Evolutionary conservation across 305 asterid species (phyloP).

Genomic region (Caryopteris hybrid): DNA sequence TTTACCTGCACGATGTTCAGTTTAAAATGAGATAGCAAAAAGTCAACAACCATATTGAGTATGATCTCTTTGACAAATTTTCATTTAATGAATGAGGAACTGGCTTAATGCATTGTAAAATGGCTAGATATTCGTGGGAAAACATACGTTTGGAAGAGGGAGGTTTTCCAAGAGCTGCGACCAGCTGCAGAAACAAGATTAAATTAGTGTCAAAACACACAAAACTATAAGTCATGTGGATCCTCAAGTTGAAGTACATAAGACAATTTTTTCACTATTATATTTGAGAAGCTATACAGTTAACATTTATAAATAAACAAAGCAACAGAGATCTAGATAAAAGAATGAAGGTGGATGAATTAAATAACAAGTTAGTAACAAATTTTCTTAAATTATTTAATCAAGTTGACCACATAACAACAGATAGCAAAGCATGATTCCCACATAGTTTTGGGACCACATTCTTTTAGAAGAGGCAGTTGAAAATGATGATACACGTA

Average conservation of each 20-base stretch:
- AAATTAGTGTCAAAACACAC: neutral
- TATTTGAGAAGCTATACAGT: neutral
- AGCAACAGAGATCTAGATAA: neutral
- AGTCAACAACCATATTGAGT: neutral
- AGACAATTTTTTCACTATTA: neutral
- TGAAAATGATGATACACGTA: neutral
- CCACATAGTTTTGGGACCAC: slow-evolving; percentile 25
- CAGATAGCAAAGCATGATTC: neutral
- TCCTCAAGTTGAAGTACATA: neutral
- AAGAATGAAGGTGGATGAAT: neutral
- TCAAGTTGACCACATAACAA: slow-evolving; percentile 2
- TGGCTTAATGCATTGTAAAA: neutral
- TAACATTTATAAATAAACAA: neutral
- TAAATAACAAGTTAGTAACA: neutral
- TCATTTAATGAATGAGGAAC: too few species aligned
- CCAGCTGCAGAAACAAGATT: slow-evolving; percentile 51
- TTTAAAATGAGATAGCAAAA: slow-evolving; percentile 14
- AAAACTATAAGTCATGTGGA: neutral
- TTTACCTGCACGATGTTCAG: slow-evolving; percentile 47
- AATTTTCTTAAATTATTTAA: neutral
- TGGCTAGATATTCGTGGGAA: neutral
- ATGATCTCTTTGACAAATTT: neutral
- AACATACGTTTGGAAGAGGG: slow-evolving; percentile 72
- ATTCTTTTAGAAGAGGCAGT: neutral
- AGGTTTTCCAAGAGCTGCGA: slow-evolving; percentile 67